Evolutionary conservation across 495 filamentous ascomycete genomes (phyloP).

Genomic region (Neurospora tetraspora): DNA sequence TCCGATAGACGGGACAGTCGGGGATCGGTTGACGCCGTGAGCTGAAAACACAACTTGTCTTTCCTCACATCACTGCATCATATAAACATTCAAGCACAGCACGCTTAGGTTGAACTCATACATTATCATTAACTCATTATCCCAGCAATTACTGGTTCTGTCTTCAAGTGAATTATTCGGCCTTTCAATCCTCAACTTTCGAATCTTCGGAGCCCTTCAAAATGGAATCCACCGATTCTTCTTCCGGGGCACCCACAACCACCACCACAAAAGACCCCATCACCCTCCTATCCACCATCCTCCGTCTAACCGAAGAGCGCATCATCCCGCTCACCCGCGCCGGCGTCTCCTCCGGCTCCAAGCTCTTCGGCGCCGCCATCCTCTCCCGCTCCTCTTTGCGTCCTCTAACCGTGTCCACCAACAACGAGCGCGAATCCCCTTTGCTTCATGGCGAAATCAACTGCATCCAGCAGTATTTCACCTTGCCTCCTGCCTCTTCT

Average conservation of each 20-base stretch:
- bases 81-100: neutral
- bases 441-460: constrained; percentile 35
- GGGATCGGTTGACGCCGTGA: neutral
- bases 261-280: constrained; percentile 8
- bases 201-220: neutral
- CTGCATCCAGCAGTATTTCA: constrained; percentile 34
- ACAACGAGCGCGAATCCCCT: constrained; percentile 28
- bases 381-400: constrained; percentile 16
- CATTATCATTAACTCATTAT: neutral
- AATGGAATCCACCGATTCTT: neutral
- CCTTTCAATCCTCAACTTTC: neutral
- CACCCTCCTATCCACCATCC: constrained; percentile 22
- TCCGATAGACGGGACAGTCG: neutral
- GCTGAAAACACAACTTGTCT: neutral
- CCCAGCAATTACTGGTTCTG: neutral
- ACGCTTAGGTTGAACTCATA: neutral
- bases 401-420: constrained; percentile 25
- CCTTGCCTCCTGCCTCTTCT: constrained; percentile 11
- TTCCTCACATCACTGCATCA: neutral
- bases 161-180: neutral
- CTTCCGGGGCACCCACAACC: neutral
- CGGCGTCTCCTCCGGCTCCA: constrained; percentile 28
- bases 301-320: constrained; percentile 19
- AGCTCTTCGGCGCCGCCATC: constrained; percentile 33
- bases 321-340: constrained; percentile 26